A percentile compares a stretch with the other conserved stretches of the same genome.
Conservation (phyloP, 2,329 filamentous ascomycete genomes). For the Parascedosporium putredinis region DNA sequence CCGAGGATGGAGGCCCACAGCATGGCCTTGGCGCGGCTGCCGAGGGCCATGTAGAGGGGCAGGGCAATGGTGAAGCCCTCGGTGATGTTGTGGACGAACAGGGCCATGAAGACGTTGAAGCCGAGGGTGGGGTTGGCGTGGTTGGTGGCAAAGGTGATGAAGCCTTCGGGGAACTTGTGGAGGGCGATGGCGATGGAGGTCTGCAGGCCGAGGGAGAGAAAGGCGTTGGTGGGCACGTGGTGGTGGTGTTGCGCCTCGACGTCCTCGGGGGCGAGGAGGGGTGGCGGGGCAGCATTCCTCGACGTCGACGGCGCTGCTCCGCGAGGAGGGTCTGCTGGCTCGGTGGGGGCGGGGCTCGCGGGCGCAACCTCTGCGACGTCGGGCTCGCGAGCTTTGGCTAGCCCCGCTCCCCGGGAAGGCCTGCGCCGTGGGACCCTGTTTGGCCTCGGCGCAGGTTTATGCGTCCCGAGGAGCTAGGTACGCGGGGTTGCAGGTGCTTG, state of each 20-base stretch:
- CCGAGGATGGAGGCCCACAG: conserved; percentile 74
- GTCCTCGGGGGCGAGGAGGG: conserved; percentile 17
- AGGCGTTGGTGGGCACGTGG: conserved; percentile 89
- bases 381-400: neutral
- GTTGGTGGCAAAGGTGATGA: conserved; percentile 92
- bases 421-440: neutral
- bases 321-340: neutral
- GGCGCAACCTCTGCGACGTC: neutral
- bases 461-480: conserved; percentile 22
- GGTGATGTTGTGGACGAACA: conserved; percentile 97
- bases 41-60: conserved; percentile 82
- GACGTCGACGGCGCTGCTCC: neutral
- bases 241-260: conserved; percentile 64
- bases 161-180: conserved; percentile 84
- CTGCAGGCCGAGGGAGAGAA: conserved; percentile 89
- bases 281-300: neutral
- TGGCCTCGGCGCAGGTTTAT: conserved; percentile 1
- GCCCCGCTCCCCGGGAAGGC: neutral
- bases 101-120: conserved; percentile 83
- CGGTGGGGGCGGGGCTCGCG: neutral
- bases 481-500: conserved; percentile 40
- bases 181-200: conserved; percentile 90
- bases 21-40: conserved; percentile 72
- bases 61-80: conserved; percentile 93
- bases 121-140: conserved; percentile 86